Evolutionary conservation across 306 rosid genomes (phyloP).

Genomic region (Abrus precatorius): DNA sequence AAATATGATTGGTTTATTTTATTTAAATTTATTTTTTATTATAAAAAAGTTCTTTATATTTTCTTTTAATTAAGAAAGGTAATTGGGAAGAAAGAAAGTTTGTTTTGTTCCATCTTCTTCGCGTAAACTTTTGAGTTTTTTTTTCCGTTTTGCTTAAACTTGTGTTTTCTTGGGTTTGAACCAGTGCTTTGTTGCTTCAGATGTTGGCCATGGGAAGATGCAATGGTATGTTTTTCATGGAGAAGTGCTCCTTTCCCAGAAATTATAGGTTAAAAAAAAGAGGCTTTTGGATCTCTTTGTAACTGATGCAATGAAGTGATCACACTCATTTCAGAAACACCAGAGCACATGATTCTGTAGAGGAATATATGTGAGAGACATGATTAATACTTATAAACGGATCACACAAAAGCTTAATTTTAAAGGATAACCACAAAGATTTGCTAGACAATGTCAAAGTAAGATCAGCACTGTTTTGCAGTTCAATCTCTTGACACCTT

Average conservation of each 20-base stretch:
- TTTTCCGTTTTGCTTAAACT: too few relatives aligned
- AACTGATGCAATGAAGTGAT: constrained; percentile 58
- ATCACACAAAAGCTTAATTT: constrained; percentile 23
- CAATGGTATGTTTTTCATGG: constrained; percentile 63
- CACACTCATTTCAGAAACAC: constrained; percentile 56
- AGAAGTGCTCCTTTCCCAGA: constrained; percentile 25
- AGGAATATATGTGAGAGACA: constrained; percentile 63
- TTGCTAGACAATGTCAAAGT: constrained; percentile 25
- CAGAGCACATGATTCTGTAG: constrained; percentile 51
- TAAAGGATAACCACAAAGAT: constrained; percentile 6
- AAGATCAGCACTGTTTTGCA: constrained; percentile 22
- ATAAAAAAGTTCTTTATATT: too few relatives aligned
- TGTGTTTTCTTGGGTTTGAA: constrained; percentile 55
- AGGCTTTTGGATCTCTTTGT: constrained; percentile 50
- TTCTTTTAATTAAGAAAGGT: too few relatives aligned
- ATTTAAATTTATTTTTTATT: too few relatives aligned
- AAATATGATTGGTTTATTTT: too few relatives aligned
- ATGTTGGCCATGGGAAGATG: constrained; percentile 62
- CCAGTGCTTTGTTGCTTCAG: constrained; percentile 59
- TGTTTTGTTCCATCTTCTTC: too few relatives aligned
- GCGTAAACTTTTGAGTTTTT: too few relatives aligned
- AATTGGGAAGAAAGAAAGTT: too few relatives aligned
- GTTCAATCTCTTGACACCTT: constrained; percentile 21
- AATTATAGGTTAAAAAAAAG: constrained; percentile 56
- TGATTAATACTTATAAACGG: constrained; percentile 35